Conservation (phyloP, 2,329 filamentous ascomycete species). For the Drechslerella dactyloides region DNA sequence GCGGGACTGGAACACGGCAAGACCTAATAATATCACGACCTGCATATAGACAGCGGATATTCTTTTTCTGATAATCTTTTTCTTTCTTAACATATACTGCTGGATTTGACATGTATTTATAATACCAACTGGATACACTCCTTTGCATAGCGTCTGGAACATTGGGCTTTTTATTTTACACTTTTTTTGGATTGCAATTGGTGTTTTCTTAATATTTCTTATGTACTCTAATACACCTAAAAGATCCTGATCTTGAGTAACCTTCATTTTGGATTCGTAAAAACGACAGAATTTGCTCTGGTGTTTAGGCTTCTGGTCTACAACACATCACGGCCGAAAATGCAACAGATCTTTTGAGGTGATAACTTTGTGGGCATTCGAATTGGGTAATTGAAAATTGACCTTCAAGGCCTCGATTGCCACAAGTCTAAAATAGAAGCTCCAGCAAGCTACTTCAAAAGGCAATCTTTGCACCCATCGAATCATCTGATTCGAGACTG, state of each 20-base stretch:
- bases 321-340: too few relatives aligned
- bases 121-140: slow-evolving; percentile 50
- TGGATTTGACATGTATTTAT: slow-evolving; percentile 39
- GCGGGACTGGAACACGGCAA: slow-evolving; percentile 48
- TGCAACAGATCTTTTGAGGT: too few relatives aligned
- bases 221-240: slow-evolving; percentile 27
- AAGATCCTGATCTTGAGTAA: slow-evolving; percentile 39
- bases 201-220: slow-evolving; percentile 11
- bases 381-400: too few relatives aligned
- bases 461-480: too few relatives aligned
- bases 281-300: too few relatives aligned
- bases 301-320: too few relatives aligned
- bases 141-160: slow-evolving; percentile 49
- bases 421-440: too few relatives aligned
- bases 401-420: too few relatives aligned
- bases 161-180: slow-evolving; percentile 27
- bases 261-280: background rate
- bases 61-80: slow-evolving; percentile 22
- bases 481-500: too few relatives aligned
- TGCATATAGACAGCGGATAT: slow-evolving; percentile 51
- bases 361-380: too few relatives aligned
- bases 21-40: slow-evolving; percentile 50
- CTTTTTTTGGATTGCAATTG: slow-evolving; percentile 10
- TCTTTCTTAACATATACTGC: slow-evolving; percentile 29
- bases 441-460: too few relatives aligned